phyloP scores from a whole-genome alignment of 345 rosid genomes.

The Boechera divaricarpa region DNA sequence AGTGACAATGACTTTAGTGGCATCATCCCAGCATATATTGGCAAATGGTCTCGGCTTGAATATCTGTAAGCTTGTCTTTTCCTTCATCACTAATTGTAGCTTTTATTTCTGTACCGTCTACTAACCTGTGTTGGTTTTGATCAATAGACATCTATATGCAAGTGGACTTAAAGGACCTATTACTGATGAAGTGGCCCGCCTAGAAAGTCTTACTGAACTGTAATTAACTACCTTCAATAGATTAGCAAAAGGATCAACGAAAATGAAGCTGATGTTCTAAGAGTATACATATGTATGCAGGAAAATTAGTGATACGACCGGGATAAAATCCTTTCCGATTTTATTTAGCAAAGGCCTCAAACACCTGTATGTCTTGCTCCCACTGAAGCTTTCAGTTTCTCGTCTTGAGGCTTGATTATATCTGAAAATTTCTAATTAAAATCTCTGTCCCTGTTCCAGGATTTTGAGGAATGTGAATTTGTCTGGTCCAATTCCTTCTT shows the following conservation, averaged over 20 bases:
- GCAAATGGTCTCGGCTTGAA: slow-evolving; percentile 59
- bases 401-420: too few species aligned
- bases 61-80: slow-evolving; percentile 60
- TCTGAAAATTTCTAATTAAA: too few species aligned
- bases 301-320: slow-evolving; percentile 55
- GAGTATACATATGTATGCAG: slow-evolving; percentile 35
- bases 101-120: too few species aligned
- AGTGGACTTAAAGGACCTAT: slow-evolving; percentile 61
- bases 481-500: slow-evolving; percentile 42
- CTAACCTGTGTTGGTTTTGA: not conserved
- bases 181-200: slow-evolving; percentile 47
- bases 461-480: slow-evolving; percentile 39
- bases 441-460: not conserved
- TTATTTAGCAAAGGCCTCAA: slow-evolving; percentile 14
- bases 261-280: too few species aligned
- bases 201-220: slow-evolving; percentile 48
- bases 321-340: slow-evolving; percentile 49
- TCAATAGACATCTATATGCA: slow-evolving; percentile 49
- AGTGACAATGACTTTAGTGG: slow-evolving; percentile 76
- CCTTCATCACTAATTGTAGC: not conserved
- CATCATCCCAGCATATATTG: slow-evolving; percentile 60
- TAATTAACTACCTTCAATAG: slow-evolving; percentile 24
- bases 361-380: too few species aligned
- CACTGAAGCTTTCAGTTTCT: too few species aligned
- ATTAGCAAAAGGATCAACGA: not conserved